Evolutionary conservation across 2,329 filamentous ascomycete genomes (phyloP).

Genomic region (Fusarium begoniae): DNA sequence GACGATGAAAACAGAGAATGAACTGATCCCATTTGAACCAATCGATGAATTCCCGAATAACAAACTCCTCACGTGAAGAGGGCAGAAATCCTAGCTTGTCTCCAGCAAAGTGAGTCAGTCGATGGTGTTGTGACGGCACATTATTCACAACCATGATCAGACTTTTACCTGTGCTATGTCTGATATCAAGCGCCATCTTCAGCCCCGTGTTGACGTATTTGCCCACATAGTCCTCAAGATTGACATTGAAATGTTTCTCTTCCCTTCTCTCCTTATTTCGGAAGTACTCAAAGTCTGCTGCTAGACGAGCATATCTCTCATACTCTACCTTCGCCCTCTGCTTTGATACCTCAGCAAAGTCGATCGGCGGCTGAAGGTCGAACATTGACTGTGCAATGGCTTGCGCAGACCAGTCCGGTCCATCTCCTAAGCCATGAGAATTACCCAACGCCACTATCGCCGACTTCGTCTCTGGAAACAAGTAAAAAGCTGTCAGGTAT

Average conservation of each 20-base stretch:
- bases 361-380: background rate
- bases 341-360: background rate
- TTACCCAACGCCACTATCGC: background rate
- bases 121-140: background rate
- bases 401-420: background rate
- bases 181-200: background rate
- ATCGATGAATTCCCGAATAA: background rate
- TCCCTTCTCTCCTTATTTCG: background rate
- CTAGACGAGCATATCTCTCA: background rate
- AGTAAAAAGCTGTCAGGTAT: background rate
- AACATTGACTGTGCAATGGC: background rate
- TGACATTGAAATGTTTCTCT: rapidly evolving
- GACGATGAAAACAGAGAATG: background rate
- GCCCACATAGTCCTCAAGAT: background rate
- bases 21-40: background rate
- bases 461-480: background rate
- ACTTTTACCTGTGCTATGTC: rapidly evolving
- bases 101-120: background rate
- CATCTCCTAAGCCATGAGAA: background rate
- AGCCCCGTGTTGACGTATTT: background rate
- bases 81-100: background rate
- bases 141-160: background rate
- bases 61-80: background rate
- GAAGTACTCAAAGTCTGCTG: background rate
- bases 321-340: background rate